Percentiles rank a stretch among this genome's conserved stretches.
These are phyloP conservation scores for Penicillium tannophilum DNA, from an alignment of 495 filamentous ascomycete species.

Conservation along the genomic window DNA sequence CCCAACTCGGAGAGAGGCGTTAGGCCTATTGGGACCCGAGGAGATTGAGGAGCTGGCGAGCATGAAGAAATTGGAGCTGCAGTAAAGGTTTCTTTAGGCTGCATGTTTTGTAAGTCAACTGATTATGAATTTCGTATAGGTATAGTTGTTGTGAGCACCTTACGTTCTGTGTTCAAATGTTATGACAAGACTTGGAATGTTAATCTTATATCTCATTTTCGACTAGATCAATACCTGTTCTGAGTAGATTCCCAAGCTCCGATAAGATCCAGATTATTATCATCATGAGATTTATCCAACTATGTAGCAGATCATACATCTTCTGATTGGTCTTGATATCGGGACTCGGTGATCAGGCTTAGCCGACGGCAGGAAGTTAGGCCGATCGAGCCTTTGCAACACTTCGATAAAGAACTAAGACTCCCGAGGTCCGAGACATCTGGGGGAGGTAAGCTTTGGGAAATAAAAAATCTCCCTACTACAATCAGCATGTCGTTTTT, in stretches of 20 bases:
- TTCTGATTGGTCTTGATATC: neutral
- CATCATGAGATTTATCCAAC: too few species aligned
- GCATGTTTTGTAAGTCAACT: too few species aligned
- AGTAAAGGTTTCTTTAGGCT: neutral
- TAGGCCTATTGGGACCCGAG: constrained; percentile 48
- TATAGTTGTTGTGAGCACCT: neutral
- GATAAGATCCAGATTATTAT: neutral
- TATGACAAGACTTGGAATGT: neutral
- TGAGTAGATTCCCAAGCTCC: neutral
- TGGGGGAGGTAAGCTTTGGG: too few species aligned
- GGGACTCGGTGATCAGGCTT: neutral
- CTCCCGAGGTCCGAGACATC: too few species aligned
- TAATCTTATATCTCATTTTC: too few species aligned
- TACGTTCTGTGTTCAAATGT: neutral
- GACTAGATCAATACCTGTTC: too few species aligned
- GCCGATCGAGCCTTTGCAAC: neutral
- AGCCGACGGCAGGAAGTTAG: neutral
- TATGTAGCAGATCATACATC: neutral
- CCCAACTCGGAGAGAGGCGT: constrained; percentile 58
- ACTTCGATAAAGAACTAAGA: neutral
- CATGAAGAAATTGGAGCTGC: neutral
- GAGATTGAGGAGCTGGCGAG: constrained; percentile 23
- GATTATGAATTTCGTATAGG: too few species aligned
- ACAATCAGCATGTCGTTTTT: too few species aligned
- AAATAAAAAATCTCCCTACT: too few species aligned